Conservation (phyloP, 1,284 basidiomycete genomes). For the Ganoderma resinaceum region DNA sequence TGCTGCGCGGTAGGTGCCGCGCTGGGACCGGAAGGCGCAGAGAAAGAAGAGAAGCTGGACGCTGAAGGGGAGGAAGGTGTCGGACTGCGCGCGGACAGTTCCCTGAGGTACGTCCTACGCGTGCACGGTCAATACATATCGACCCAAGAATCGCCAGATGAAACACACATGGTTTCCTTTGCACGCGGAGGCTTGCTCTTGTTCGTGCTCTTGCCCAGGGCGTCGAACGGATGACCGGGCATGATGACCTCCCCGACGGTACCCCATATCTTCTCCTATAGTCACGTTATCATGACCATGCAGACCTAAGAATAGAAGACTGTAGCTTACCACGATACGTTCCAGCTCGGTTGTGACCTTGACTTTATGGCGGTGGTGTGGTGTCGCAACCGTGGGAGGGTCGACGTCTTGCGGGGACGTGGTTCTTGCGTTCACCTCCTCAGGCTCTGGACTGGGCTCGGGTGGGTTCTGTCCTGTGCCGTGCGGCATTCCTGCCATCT, state of each 20-base stretch:
- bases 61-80: slow-evolving; percentile 51
- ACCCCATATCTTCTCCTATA: slow-evolving; percentile 71
- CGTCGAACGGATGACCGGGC: slow-evolving; percentile 57
- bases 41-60: slow-evolving; percentile 52
- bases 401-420: slow-evolving; percentile 12
- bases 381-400: slow-evolving; percentile 12
- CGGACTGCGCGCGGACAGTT: slow-evolving; percentile 42
- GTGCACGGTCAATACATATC: not conserved
- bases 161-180: slow-evolving; percentile 70
- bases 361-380: slow-evolving; percentile 42
- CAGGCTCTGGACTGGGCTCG: slow-evolving; percentile 11
- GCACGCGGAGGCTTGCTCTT: slow-evolving; percentile 51
- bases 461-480: slow-evolving; percentile 9
- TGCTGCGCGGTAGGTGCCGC: slow-evolving; percentile 62
- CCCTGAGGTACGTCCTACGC: slow-evolving; percentile 61
- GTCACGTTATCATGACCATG: not conserved
- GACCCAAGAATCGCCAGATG: slow-evolving; percentile 11
- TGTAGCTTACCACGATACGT: slow-evolving; percentile 58
- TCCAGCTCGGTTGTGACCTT: slow-evolving; percentile 64
- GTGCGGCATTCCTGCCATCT: slow-evolving; percentile 6
- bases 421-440: slow-evolving; percentile 20
- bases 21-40: slow-evolving; percentile 39
- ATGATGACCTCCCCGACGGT: slow-evolving; percentile 69
- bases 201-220: slow-evolving; percentile 31
- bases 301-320: not conserved